Evolutionary conservation across 257 asterid genomes (phyloP), one percentile per base, ranked within the genome.

Genomic region (Lycium barbarum): DNA sequence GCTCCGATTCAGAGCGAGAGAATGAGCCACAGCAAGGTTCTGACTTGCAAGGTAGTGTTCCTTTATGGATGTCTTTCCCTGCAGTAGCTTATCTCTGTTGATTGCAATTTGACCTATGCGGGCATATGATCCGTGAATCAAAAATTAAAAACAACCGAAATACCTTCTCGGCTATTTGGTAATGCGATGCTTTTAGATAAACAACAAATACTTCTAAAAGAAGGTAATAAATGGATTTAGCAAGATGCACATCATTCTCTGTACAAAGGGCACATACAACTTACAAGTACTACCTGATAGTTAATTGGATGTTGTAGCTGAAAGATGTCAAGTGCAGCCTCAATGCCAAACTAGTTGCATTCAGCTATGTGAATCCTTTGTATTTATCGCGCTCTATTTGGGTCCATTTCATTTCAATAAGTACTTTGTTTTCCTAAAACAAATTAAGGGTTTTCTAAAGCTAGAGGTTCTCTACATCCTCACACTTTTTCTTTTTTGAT

Each of bases 41-140:
- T 73, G 84, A 84, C 54, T 47, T 87, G 72, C 85, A 81, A 84
- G 88, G 91, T 89, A 84, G 35, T 58, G 70, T 8, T 83, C 81
- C 80, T 55, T 57, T 78, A 45, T 83, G 61, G 68, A 84, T 33
- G 36, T 79, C 80, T 47, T 74, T 74, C 33, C 62, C 82, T 78
- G 82, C 66, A 8, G 66, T 78, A 53, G 82, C 49, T 78, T 18
- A 78, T 78, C 66, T 51, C 62, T 54, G 8, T 78, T 15, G 43
- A 15, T 78, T 35, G 20, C 35, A 78, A 33, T 43, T 73, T 73
- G 80, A 73, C 80, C 80, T 53, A 26, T 49, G 81, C 0, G 2
- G 12, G 63, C 45, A 76, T 76, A 76, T 76, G 65, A 53, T 78
- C 47, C 17, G 4, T 51, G 2, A 53, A 76, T 76, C 26, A 76